Evolutionary conservation across 441 rosid species (phyloP), one percentile per base, ranked within the genome.

Genomic region (Brassica hybrid): DNA sequence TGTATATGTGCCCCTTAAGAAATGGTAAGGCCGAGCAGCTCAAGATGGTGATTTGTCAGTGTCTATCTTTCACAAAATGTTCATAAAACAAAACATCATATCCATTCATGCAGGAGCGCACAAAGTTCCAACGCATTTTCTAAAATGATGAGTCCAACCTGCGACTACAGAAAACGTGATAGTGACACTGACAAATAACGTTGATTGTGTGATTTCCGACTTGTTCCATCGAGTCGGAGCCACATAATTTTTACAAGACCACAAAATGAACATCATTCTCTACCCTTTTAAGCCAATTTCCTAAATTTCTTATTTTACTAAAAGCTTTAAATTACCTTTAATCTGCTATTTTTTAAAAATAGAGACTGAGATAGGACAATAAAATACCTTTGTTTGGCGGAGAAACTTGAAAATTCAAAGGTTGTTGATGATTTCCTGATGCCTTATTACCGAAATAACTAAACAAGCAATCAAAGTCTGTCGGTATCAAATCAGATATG

Each of bases 401-500:
- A 62, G 45, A 52, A 59, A 11, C 64, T 23, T 23, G 5, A 59
- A 70, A 41, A 14, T 54, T 63, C 75, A 64, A 12, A 64, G 21
- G 75, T 62, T 16, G 71, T 69, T 63, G 75, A 23, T 62, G 16
- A 62, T 52, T 76, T 74, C 11, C 19, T 11, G 54, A 19, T 18
- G 2, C 25, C 45, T 10, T 14, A n/a, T n/a, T n/a, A n/a, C n/a
- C n/a, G n/a, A n/a, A 7, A 21, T 10, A 21, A 16, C 58, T n/a
- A 21, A 19, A 21, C 2, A 8, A 69, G 64, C 65, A 18, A 45
- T 3, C 13, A 45, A 61, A 52, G 19, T 14, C 8, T 50, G 69
- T 50, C 65, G 8, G 4, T 32, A 61, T 61, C 79, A 48, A 14
- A 69, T 64, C 14, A 54, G 75, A 64, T 52, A 56, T 54, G 79